phyloP scores from a whole-genome alignment of 164 flowering plant species.

The Annona squamosa region DNA sequence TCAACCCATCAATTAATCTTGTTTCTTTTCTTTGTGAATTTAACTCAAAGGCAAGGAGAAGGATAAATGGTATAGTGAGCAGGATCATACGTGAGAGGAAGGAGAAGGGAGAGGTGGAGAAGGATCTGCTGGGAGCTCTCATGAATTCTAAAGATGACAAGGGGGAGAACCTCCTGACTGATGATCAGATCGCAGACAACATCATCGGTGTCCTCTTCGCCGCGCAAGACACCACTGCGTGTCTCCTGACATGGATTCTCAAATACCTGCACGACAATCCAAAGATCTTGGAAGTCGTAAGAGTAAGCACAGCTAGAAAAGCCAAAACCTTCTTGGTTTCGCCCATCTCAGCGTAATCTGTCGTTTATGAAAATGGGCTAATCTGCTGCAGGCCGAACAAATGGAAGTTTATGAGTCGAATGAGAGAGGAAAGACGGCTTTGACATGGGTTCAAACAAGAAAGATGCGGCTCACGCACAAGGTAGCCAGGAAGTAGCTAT shows the following conservation, averaged over 20 bases:
- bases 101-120: conserved; percentile 32
- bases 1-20: background rate
- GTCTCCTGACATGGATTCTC: conserved; percentile 81
- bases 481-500: conserved; percentile 24
- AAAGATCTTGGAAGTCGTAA: conserved; percentile 64
- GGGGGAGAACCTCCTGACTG: conserved; percentile 30
- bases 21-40: background rate
- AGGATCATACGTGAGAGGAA: conserved; percentile 50
- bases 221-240: conserved; percentile 92
- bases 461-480: conserved; percentile 62
- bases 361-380: conserved; percentile 1
- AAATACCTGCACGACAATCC: conserved; percentile 80
- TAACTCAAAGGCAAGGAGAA: conserved; percentile 58
- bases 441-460: conserved; percentile 73
- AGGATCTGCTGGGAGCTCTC: conserved; percentile 46
- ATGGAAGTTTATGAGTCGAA: conserved; percentile 37
- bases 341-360: background rate
- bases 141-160: conserved; percentile 49
- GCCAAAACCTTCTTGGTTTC: background rate
- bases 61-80: conserved; percentile 42
- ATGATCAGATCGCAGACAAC: conserved; percentile 77
- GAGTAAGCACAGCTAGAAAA: conserved; percentile 29
- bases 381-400: conserved; percentile 58
- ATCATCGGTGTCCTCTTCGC: conserved; percentile 86
- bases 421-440: conserved; percentile 21